A percentile compares a stretch with the other conserved stretches of the same genome.
phyloP scores from a whole-genome alignment of 441 rosid species.

The Mallotus repandus region DNA sequence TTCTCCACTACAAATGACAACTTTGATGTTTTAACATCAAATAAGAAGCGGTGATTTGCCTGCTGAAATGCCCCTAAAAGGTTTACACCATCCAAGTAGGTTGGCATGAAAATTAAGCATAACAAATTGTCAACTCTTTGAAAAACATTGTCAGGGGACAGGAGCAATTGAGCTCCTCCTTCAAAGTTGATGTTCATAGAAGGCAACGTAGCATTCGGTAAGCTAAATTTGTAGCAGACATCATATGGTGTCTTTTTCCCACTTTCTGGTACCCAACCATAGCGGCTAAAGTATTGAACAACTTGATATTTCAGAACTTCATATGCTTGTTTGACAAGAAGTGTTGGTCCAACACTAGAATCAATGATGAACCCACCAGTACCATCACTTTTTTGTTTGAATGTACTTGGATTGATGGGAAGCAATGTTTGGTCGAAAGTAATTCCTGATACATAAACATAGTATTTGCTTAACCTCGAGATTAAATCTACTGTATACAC shows the following conservation, averaged over 20 bases:
- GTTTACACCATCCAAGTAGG: not conserved
- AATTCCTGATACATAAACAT: not conserved
- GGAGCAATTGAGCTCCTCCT: not conserved
- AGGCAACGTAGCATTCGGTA: not conserved
- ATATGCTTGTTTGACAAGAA: not conserved
- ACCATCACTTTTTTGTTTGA: not conserved
- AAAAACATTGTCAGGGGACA: not conserved
- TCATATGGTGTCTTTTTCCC: not conserved
- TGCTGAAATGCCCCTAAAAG: not conserved
- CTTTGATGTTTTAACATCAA: not conserved
- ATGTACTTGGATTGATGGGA: not conserved
- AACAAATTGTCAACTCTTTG: not conserved
- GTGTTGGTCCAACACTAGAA: not conserved
- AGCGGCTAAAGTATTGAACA: not conserved
- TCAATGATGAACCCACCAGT: not conserved
- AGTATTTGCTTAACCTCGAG: not conserved
- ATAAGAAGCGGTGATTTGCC: not conserved
- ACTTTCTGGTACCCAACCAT: not conserved
- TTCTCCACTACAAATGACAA: not conserved
- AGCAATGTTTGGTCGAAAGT: not conserved
- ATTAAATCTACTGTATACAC: not conserved
- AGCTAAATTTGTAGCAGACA: not conserved
- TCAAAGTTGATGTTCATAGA: not conserved
- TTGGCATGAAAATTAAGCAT: not conserved
- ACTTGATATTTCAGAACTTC: not conserved